Conservation (phyloP, 768 basidiomycete species). For the Pisolithus microcarpus region DNA sequence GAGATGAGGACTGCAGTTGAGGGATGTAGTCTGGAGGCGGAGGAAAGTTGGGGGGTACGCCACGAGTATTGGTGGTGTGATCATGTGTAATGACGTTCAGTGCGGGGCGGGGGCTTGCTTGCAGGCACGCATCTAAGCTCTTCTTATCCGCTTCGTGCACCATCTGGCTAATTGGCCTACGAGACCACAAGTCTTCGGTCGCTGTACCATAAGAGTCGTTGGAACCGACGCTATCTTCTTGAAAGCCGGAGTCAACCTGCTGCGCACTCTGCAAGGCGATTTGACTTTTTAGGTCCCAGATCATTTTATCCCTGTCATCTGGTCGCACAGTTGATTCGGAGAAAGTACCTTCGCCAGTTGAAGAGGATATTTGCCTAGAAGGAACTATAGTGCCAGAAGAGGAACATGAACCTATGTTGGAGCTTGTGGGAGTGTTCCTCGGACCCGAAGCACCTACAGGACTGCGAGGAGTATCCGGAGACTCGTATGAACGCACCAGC, state of each 20-base stretch:
- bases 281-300: constrained; percentile 23
- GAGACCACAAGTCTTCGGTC: constrained; percentile 26
- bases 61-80: constrained; percentile 9
- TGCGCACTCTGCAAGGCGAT: constrained; percentile 11
- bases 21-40: constrained; percentile 13
- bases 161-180: constrained; percentile 25
- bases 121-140: constrained; percentile 10
- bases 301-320: constrained; percentile 24
- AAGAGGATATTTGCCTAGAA: constrained; percentile 19
- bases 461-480: constrained; percentile 50
- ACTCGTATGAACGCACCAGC: constrained; percentile 24
- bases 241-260: constrained; percentile 11
- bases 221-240: constrained; percentile 16
- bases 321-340: constrained; percentile 29
- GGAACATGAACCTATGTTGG: constrained; percentile 17
- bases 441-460: constrained; percentile 51
- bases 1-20: constrained; percentile 10
- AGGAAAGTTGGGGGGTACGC: constrained; percentile 14
- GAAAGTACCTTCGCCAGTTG: constrained; percentile 26
- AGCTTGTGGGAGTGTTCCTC: constrained; percentile 29
- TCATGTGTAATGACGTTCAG: constrained; percentile 25
- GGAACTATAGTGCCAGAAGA: constrained; percentile 23
- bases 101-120: constrained; percentile 20
- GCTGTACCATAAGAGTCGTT: constrained; percentile 25
- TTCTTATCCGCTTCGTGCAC: constrained; percentile 13